Percentiles rank a stretch among this genome's conserved stretches.
Conservation (phyloP, 768 basidiomycete genomes). For the Mycena rosella region DNA sequence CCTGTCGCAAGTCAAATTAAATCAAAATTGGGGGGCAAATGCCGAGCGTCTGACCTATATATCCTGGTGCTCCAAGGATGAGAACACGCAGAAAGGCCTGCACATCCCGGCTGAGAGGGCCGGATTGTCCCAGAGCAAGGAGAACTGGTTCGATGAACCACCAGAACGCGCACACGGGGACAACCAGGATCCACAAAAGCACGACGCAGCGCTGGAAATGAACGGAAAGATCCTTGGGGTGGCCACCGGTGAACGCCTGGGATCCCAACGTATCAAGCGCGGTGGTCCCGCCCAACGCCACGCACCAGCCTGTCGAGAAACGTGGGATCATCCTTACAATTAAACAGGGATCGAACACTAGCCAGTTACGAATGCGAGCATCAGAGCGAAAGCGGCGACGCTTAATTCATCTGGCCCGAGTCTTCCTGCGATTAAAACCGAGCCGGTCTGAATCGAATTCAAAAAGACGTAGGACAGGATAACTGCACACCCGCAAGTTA, state of each 20-base stretch:
- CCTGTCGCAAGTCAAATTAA: constrained; percentile 33
- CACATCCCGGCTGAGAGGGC: constrained; percentile 67
- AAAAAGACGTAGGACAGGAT: constrained; percentile 59
- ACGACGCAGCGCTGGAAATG: constrained; percentile 79
- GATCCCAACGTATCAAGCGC: constrained; percentile 85
- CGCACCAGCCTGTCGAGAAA: constrained; percentile 72
- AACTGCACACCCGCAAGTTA: not conserved
- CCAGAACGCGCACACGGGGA: constrained; percentile 77
- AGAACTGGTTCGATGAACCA: constrained; percentile 73
- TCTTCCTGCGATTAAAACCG: constrained; percentile 73
- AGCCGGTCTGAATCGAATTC: constrained; percentile 78
- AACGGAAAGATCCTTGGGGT: constrained; percentile 74
- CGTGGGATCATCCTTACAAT: constrained; percentile 63
- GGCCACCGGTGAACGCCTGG: constrained; percentile 79
- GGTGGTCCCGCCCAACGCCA: constrained; percentile 84
- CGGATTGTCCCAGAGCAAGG: constrained; percentile 72
- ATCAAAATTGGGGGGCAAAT: not conserved
- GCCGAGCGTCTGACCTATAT: constrained; percentile 58
- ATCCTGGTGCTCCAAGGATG: constrained; percentile 75
- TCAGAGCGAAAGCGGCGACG: constrained; percentile 78
- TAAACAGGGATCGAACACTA: constrained; percentile 55
- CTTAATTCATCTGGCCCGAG: constrained; percentile 80
- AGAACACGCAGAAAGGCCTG: constrained; percentile 76
- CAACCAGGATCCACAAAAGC: constrained; percentile 71
- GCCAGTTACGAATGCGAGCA: constrained; percentile 86